Conservation (phyloP, 2,329 filamentous ascomycete genomes). For the Diaporthe sp. region DNA sequence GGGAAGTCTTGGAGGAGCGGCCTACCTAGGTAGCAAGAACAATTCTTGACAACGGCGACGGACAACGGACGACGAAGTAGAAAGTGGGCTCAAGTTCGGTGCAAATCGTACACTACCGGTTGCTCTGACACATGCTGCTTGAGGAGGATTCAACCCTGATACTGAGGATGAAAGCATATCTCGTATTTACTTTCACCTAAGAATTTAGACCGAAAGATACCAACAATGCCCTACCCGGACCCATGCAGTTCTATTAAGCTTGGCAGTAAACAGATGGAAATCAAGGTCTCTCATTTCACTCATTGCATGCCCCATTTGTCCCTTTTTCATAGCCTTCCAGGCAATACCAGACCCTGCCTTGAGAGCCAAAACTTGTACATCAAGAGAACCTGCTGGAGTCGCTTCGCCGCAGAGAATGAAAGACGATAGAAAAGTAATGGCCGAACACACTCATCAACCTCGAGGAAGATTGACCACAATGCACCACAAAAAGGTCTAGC, state of each 20-base stretch:
- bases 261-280: constrained; percentile 24
- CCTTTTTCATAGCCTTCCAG: constrained; percentile 25
- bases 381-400: constrained; percentile 17
- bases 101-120: background rate
- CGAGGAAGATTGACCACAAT: background rate
- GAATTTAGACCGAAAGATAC: constrained; percentile 21
- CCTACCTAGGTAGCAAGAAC: background rate
- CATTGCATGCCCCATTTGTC: constrained; percentile 25
- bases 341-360: constrained; percentile 27
- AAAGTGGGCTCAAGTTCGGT: background rate
- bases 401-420: constrained; percentile 9
- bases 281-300: constrained; percentile 33
- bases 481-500: constrained; percentile 15
- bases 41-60: background rate
- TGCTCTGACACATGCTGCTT: background rate
- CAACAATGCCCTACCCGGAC: constrained; percentile 24
- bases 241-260: constrained; percentile 37
- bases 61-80: background rate
- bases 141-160: background rate
- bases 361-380: constrained; percentile 28
- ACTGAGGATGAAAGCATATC: constrained; percentile 14
- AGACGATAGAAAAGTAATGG: constrained; percentile 5
- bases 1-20: background rate
- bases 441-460: constrained; percentile 1
- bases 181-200: constrained; percentile 21